These are phyloP conservation scores for Myriosclerotinia curreyana DNA, from an alignment of 2,329 filamentous ascomycete genomes.

Conservation along the genomic window DNA sequence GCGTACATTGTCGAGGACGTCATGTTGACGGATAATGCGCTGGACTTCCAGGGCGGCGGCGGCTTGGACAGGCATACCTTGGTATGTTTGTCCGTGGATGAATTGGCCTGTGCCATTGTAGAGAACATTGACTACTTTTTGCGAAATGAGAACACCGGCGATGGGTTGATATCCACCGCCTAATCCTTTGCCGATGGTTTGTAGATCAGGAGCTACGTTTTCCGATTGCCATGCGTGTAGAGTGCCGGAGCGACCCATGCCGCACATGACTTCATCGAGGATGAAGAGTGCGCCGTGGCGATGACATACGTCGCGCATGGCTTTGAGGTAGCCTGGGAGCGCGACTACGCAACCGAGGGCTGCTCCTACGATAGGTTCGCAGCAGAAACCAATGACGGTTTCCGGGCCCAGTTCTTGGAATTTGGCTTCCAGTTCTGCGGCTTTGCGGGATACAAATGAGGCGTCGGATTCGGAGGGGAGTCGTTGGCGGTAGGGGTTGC, in stretches of 20 bases:
- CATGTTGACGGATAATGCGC: slow-evolving; percentile 53
- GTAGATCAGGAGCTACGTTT: slow-evolving; percentile 57
- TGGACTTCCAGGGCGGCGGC: slow-evolving; percentile 62
- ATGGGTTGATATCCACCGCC: slow-evolving; percentile 62
- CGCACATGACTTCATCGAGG: slow-evolving; percentile 70
- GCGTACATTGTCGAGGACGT: slow-evolving; percentile 57
- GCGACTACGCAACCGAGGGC: slow-evolving; percentile 67
- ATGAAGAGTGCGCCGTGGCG: slow-evolving; percentile 72
- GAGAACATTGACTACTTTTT: slow-evolving; percentile 48
- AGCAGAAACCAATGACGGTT: slow-evolving; percentile 64
- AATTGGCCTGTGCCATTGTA: slow-evolving; percentile 35
- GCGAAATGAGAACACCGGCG: slow-evolving; percentile 56
- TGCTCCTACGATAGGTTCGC: slow-evolving; percentile 63
- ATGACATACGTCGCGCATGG: slow-evolving; percentile 65
- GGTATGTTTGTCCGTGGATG: slow-evolving; percentile 50
- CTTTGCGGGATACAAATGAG: slow-evolving; percentile 56
- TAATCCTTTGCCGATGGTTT: slow-evolving; percentile 64
- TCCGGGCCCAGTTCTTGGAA: slow-evolving; percentile 59
- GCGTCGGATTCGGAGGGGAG: slow-evolving; percentile 49
- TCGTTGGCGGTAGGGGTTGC: slow-evolving; percentile 60
- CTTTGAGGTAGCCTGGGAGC: slow-evolving; percentile 65
- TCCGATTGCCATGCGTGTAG: slow-evolving; percentile 57
- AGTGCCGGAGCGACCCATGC: slow-evolving; percentile 51
- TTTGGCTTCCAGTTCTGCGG: slow-evolving; percentile 59
- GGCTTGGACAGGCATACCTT: slow-evolving; percentile 58